Evolutionary conservation across 1,284 basidiomycete genomes (phyloP).

Genomic region (Marasmius fiardii): DNA sequence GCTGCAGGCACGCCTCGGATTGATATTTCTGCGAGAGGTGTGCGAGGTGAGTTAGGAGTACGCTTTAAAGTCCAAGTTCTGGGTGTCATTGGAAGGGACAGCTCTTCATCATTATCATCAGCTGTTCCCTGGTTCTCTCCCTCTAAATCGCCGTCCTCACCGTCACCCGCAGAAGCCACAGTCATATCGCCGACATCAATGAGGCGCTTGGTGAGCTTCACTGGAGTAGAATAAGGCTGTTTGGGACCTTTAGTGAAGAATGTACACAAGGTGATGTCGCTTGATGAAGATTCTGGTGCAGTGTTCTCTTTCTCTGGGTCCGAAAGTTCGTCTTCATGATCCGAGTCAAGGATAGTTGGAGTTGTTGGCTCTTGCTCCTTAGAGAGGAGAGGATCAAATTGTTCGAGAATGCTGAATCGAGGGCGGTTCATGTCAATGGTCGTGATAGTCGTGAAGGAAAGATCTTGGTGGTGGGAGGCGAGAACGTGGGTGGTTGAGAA

Average conservation of each 20-base stretch:
- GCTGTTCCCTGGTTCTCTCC: constrained; percentile 21
- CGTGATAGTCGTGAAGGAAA: not conserved
- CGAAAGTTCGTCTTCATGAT: constrained; percentile 22
- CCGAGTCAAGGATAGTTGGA: constrained; percentile 16
- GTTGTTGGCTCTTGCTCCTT: constrained; percentile 6
- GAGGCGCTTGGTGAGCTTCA: constrained; percentile 44
- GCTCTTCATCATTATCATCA: constrained; percentile 21
- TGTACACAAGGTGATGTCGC: constrained; percentile 37
- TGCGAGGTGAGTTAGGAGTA: constrained; percentile 22
- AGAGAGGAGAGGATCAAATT: constrained; percentile 53
- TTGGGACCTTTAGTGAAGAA: constrained; percentile 47
- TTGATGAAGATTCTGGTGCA: constrained; percentile 27
- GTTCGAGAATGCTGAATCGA: constrained; percentile 44
- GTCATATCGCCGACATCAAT: constrained; percentile 58
- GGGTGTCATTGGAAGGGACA: constrained; percentile 17
- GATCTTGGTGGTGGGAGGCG: not conserved
- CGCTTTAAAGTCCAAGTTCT: constrained; percentile 11
- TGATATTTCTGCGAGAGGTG: constrained; percentile 7
- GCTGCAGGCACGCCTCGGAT: constrained; percentile 24
- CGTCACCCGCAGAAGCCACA: constrained; percentile 26
- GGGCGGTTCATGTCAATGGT: constrained; percentile 32
- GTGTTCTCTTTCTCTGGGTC: constrained; percentile 62
- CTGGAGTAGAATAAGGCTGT: constrained; percentile 26
- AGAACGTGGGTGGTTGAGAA: constrained; percentile 5
- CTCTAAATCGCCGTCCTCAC: constrained; percentile 28